Conservation (phyloP, 768 basidiomycete species). For the Podaxis sp. region DNA sequence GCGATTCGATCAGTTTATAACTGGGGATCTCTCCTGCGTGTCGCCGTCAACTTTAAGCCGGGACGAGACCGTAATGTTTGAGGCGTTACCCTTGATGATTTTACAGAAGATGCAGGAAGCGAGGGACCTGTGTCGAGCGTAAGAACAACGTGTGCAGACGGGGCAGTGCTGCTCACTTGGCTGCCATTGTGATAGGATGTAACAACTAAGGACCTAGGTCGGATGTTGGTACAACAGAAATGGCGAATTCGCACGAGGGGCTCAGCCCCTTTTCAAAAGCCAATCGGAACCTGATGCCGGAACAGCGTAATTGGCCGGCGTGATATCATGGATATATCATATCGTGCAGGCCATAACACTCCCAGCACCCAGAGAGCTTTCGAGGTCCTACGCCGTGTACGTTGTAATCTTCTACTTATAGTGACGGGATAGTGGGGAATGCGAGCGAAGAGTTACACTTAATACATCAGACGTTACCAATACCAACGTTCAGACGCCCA, state of each 20-base stretch:
- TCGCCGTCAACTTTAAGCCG: not conserved
- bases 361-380: no score
- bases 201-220: not conserved
- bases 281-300: not conserved
- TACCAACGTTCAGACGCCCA: not conserved
- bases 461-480: not conserved
- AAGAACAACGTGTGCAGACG: not conserved
- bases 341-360: no score
- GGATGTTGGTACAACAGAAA: not conserved
- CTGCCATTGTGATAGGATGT: constrained; percentile 29
- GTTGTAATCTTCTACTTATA: not conserved
- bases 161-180: constrained; percentile 30
- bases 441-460: not conserved
- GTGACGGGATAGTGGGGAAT: not conserved
- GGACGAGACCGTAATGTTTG: not conserved
- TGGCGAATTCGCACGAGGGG: constrained; percentile 2
- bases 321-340: no score
- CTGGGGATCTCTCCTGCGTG: constrained; percentile 82
- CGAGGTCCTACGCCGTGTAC: no score
- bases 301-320: not conserved
- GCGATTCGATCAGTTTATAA: constrained; percentile 81
- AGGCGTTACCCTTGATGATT: constrained; percentile 78
- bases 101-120: constrained; percentile 89
- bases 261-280: no score
- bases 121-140: constrained; percentile 41